A percentile compares a stretch with the other conserved stretches of the same genome.
Conservation (phyloP, 164 flowering plant genomes). For the Saururus chinensis region DNA sequence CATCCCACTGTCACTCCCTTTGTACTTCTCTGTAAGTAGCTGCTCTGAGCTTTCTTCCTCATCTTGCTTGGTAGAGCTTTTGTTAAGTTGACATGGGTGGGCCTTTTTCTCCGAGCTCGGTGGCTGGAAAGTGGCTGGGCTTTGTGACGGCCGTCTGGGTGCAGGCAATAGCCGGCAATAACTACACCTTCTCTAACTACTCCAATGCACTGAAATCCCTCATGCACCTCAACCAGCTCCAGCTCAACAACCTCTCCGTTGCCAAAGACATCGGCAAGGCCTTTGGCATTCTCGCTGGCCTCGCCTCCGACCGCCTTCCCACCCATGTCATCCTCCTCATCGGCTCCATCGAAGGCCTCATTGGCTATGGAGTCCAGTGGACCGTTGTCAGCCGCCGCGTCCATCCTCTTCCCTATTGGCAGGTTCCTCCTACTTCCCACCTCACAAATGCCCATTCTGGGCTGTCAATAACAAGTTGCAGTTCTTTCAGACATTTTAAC, state of each 20-base stretch:
- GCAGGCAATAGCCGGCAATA: slow-evolving; percentile 81
- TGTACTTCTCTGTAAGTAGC: background rate
- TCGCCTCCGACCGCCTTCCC: slow-evolving; percentile 55
- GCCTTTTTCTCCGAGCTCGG: slow-evolving; percentile 1
- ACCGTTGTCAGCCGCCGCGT: slow-evolving; percentile 57
- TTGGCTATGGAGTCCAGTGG: slow-evolving; percentile 87
- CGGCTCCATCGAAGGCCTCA: slow-evolving; percentile 61
- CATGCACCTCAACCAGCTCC: slow-evolving; percentile 55
- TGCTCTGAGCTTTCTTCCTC: background rate
- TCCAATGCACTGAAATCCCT: slow-evolving; percentile 60
- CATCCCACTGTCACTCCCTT: background rate
- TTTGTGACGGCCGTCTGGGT: slow-evolving; percentile 86
- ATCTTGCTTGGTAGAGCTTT: background rate
- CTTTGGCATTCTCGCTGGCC: slow-evolving; percentile 70
- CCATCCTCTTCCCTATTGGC: slow-evolving; percentile 72
- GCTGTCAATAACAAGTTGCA: background rate
- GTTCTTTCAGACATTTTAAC: background rate
- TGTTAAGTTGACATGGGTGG: background rate
- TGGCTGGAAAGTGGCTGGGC: slow-evolving; percentile 57
- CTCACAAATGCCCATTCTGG: too few species aligned
- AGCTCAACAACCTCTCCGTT: slow-evolving; percentile 68
- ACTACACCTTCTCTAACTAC: slow-evolving; percentile 77
- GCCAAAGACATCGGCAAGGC: slow-evolving; percentile 86
- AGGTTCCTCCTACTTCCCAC: slow-evolving; percentile 23
- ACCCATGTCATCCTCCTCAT: slow-evolving; percentile 55